phyloP scores from a whole-genome alignment of 192 early-diverging fungal genomes.

The Entophlyctis luteolus region DNA sequence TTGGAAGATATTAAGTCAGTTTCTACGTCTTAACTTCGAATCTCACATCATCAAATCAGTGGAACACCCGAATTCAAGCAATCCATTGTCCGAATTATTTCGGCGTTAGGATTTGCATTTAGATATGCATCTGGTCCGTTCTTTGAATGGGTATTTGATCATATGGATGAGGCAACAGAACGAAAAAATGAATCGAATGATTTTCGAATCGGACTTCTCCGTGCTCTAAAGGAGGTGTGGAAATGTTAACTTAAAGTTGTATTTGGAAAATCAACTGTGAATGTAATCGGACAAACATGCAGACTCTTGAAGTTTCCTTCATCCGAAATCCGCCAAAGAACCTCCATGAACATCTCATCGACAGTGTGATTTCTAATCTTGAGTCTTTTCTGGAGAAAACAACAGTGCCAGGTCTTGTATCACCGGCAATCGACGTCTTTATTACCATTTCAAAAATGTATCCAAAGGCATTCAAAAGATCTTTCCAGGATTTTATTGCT shows the following conservation, averaged over 20 bases:
- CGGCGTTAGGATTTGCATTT: background rate
- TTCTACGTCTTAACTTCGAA: background rate
- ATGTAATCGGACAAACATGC: too few relatives aligned
- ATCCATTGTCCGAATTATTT: background rate
- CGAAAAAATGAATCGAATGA: background rate
- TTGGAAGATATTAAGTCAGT: slow-evolving; percentile 20
- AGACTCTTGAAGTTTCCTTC: background rate
- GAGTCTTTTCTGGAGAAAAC: slow-evolving; percentile 38
- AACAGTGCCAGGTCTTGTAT: slow-evolving; percentile 29
- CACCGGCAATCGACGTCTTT: slow-evolving; percentile 36
- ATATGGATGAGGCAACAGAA: background rate
- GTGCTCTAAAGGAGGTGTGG: slow-evolving; percentile 1
- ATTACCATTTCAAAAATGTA: slow-evolving; percentile 29
- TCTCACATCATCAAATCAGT: background rate
- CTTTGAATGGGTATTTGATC: slow-evolving; percentile 16
- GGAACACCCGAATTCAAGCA: background rate
- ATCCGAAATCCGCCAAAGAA: background rate
- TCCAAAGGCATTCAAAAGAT: slow-evolving; percentile 23
- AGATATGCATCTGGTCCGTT: slow-evolving; percentile 11
- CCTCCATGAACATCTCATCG: slow-evolving; percentile 10
- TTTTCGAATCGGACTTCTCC: slow-evolving; percentile 2
- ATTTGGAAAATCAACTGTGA: too few relatives aligned
- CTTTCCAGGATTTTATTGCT: slow-evolving; percentile 56
- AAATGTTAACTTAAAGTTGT: too few relatives aligned
- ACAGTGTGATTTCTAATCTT: slow-evolving; percentile 19